Conservation (phyloP, 2,329 filamentous ascomycete species). For the Aspergillus sp. region DNA sequence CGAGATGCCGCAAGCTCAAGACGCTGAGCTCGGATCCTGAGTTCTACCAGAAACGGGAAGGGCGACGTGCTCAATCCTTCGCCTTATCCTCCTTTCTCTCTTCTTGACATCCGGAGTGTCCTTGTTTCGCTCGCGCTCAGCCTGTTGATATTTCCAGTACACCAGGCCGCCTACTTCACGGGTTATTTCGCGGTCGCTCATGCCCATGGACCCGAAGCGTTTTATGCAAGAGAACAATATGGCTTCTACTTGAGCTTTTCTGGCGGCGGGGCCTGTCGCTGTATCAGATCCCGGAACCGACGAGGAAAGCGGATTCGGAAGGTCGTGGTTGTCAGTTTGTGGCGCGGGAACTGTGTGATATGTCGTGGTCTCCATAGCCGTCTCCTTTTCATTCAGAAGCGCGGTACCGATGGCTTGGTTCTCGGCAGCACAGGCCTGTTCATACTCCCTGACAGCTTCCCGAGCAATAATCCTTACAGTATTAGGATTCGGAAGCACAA, state of each 20-base stretch:
- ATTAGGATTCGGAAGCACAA: conserved; percentile 38
- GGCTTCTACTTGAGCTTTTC: conserved; percentile 12
- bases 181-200: conserved; percentile 37
- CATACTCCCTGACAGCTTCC: conserved; percentile 37
- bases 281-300: conserved; percentile 12
- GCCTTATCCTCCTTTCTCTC: conserved; percentile 9
- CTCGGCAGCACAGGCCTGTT: conserved; percentile 5
- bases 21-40: background rate
- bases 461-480: conserved; percentile 44
- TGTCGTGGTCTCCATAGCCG: background rate
- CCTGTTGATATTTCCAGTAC: conserved; percentile 21
- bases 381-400: background rate
- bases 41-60: background rate
- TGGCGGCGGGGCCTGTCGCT: conserved; percentile 19
- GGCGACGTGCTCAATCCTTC: background rate
- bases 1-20: no score
- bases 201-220: conserved; percentile 34
- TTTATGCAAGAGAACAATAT: conserved; percentile 41
- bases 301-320: background rate
- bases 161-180: conserved; percentile 40
- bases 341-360: background rate
- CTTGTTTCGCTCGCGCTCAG: background rate
- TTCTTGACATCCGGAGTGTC: background rate
- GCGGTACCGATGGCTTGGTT: background rate
- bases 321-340: background rate